Conservation (phyloP, 768 basidiomycete species). For the Leccinum fibrillosum region DNA sequence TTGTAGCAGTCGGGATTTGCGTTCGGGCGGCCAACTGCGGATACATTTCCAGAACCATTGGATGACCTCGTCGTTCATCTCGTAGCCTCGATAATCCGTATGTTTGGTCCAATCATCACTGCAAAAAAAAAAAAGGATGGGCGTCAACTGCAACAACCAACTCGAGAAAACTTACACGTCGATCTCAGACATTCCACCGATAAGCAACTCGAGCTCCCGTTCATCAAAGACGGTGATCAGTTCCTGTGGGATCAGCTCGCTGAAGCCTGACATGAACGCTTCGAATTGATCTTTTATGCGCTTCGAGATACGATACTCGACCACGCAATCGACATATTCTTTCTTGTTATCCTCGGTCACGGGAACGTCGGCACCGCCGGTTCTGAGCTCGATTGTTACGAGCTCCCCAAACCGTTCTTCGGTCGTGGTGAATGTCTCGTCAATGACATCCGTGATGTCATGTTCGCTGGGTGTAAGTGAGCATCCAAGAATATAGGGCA, state of each 20-base stretch:
- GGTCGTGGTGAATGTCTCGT: constrained; percentile 95
- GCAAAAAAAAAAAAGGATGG: not conserved
- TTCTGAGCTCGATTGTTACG: constrained; percentile 92
- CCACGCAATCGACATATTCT: constrained; percentile 92
- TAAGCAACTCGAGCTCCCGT: constrained; percentile 92
- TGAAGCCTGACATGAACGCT: constrained; percentile 99
- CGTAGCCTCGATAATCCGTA: constrained; percentile 97
- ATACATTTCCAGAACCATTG: constrained; percentile 99
- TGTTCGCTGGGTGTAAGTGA: constrained; percentile 65
- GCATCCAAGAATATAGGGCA: not conserved
- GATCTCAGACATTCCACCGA: constrained; percentile 99
- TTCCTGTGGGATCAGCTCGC: constrained; percentile 97
- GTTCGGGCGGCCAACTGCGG: constrained; percentile 95
- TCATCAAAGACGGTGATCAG: constrained; percentile 98
- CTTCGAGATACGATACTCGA: constrained; percentile 95
- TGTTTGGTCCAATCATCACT: constrained; percentile 99
- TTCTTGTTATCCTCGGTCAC: constrained; percentile 99
- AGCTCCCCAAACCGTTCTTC: constrained; percentile 99
- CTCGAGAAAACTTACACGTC: constrained; percentile 70
- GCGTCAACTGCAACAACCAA: not conserved
- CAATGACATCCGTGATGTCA: constrained; percentile 96
- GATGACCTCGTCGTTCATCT: constrained; percentile 92
- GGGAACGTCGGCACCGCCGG: constrained; percentile 78
- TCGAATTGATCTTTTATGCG: constrained; percentile 99
- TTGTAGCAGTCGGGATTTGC: constrained; percentile 93